A percentile compares a stretch with the other conserved stretches of the same genome.
Evolutionary conservation across 1,284 basidiomycete species (phyloP).

Genomic region (Athelia sp.): DNA sequence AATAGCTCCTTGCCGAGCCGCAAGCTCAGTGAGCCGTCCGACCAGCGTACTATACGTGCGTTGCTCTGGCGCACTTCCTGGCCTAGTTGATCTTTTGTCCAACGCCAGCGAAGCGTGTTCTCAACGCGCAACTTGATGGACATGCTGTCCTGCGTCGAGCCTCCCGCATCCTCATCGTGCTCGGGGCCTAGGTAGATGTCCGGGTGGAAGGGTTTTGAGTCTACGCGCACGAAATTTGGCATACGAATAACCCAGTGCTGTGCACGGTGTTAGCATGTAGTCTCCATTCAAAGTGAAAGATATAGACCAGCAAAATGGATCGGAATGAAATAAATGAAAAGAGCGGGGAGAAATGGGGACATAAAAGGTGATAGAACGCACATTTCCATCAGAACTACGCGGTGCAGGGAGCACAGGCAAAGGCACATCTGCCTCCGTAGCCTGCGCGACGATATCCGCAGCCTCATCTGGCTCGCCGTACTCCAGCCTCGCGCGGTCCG

Average conservation of each 20-base stretch:
- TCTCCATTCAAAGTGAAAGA: no score
- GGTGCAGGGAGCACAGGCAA: conserved; percentile 79
- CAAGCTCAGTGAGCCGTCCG: conserved; percentile 83
- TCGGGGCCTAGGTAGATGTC: conserved; percentile 79
- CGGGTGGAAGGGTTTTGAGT: conserved; percentile 78
- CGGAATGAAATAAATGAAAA: conserved; percentile 2
- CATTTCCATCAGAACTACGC: conserved; percentile 64
- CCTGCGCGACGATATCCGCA: conserved; percentile 42
- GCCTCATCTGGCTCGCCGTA: conserved; percentile 77
- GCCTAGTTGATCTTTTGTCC: conserved; percentile 69
- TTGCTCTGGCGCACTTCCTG: conserved; percentile 83
- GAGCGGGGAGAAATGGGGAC: conserved; percentile 3
- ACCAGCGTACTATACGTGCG: conserved; percentile 85
- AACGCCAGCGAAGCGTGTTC: conserved; percentile 89
- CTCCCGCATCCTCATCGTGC: conserved; percentile 63
- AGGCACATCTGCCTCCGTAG: conserved; percentile 66
- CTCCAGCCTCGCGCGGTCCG: conserved; percentile 66
- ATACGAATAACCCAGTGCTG: conserved; percentile 81
- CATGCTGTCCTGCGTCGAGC: conserved; percentile 58
- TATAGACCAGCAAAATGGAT: conserved; percentile 3
- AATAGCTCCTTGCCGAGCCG: conserved; percentile 88
- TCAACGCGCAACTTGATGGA: conserved; percentile 82
- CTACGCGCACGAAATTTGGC: conserved; percentile 81
- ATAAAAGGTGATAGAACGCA: conserved; percentile 28
- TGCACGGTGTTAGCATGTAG: conserved; percentile 4